Evolutionary conservation across 345 rosid species (phyloP).

Genomic region (Viola odorata): DNA sequence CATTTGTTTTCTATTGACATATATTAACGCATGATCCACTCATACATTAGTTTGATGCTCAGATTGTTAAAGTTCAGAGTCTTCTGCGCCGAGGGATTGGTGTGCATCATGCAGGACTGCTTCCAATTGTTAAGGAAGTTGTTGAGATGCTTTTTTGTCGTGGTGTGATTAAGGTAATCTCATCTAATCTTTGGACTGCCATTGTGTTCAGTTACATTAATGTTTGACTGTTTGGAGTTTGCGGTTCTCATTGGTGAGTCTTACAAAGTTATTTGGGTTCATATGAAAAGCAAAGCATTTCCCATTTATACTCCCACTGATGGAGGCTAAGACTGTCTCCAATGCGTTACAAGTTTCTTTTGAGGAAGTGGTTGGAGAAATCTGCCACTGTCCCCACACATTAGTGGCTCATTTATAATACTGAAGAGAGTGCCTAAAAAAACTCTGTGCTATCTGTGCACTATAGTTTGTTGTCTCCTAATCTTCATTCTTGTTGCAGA

Average conservation of each 20-base stretch:
- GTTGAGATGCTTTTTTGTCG: conserved; percentile 98
- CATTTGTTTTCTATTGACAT: not conserved
- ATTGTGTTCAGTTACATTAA: not conserved
- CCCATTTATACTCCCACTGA: not conserved
- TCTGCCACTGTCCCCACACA: no score
- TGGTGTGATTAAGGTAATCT: conserved; percentile 87
- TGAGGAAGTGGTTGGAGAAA: not conserved
- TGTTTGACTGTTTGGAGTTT: conserved; percentile 1
- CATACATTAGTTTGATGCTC: conserved; percentile 22
- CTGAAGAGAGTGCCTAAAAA: no score
- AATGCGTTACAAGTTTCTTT: no score
- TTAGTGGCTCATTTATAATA: no score
- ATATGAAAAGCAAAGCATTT: not conserved
- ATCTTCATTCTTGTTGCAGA: conserved; percentile 41
- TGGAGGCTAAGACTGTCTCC: no score
- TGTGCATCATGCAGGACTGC: conserved; percentile 98
- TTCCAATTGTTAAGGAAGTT: conserved; percentile 98
- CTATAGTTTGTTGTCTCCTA: conserved; percentile 5
- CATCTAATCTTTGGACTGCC: not conserved
- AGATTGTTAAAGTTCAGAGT: conserved; percentile 90
- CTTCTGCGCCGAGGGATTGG: conserved; percentile 89
- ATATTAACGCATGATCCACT: not conserved
- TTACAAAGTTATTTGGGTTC: conserved; percentile 2
- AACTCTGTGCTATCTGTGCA: no score
- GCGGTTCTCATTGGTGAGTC: not conserved